These are phyloP conservation scores for Colletotrichum costaricense DNA, from an alignment of 2,329 filamentous ascomycete species.

Conservation along the genomic window DNA sequence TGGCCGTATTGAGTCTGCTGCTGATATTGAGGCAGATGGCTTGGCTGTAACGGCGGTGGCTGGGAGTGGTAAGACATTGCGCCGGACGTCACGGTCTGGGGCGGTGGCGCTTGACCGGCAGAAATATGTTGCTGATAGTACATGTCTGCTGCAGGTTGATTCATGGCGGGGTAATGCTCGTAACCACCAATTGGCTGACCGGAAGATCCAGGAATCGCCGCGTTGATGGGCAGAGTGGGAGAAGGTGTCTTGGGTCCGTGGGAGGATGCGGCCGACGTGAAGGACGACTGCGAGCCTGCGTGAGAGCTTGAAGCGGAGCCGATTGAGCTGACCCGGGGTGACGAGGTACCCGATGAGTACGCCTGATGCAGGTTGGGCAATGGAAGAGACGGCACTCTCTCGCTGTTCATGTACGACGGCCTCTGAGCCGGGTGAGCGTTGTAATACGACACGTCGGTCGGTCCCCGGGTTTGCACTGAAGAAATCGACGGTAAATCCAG, in stretches of 20 bases:
- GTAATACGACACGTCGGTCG: conserved; percentile 77
- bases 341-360: conserved; percentile 78
- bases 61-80: conserved; percentile 83
- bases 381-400: conserved; percentile 78
- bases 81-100: conserved; percentile 81
- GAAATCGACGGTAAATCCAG: conserved; percentile 93
- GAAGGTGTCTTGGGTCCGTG: conserved; percentile 83
- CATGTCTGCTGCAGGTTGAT: conserved; percentile 84
- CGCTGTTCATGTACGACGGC: conserved; percentile 72
- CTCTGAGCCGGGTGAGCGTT: conserved; percentile 74
- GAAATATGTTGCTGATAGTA: conserved; percentile 88
- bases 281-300: conserved; percentile 65
- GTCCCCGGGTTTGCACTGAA: conserved; percentile 83
- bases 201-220: conserved; percentile 53
- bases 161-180: conserved; percentile 74
- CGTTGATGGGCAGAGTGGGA: conserved; percentile 69
- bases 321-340: conserved; percentile 81
- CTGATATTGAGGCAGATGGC: conserved; percentile 72
- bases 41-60: conserved; percentile 79
- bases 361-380: conserved; percentile 76
- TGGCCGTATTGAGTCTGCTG: conserved; percentile 70
- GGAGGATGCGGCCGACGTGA: conserved; percentile 65
- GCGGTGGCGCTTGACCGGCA: conserved; percentile 77
- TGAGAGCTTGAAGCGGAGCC: conserved; percentile 67
- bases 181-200: conserved; percentile 52